Evolutionary conservation across 1,139 yeast species (phyloP), one percentile per base, ranked within the genome.

Genomic region (Suhomyces kunorum): DNA sequence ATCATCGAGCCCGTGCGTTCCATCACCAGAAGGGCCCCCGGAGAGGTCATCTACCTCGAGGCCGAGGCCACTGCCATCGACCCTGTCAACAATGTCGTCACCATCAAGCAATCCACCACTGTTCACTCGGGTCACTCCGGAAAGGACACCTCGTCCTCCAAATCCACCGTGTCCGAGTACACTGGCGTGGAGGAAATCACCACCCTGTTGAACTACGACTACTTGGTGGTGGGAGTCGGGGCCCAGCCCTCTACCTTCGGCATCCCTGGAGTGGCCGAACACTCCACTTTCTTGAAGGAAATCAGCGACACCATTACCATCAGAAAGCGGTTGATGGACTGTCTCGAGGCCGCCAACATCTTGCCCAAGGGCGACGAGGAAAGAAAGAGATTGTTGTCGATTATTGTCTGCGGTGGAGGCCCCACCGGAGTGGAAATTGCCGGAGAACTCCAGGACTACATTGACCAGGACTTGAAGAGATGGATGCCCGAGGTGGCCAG

Each of bases 391-490:
- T 74, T 88, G 54, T 75, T 88, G 54, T 83, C 83, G 48, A 81
- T 89, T 53, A 89, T 88, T 45, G 92, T 88, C 46, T 94, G 90
- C 50, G 96, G 96, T 54, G 96, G 96, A 62, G 96, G 96, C 48
- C 96, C 97, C 59, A 89, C 96, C 39, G 97, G 97, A 68, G 96
- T 89, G 47, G 97, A 89, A 65, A 86, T 87, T 57, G 96, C 96
- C 50, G 97, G 95, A 57, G 97, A 90, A 67, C 70, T 90, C 55
- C 95, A 87, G 66, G 98, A 90, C 66, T 90, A 87, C 66, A 84
- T 89, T 51, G 94, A 87, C 64, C 95, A 88, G 65, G 97, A 90
- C 64, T 74, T 90, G 70, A 72, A 71, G 55, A 85, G 82, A 66
- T 87, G 95, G 94, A 82, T 86, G 71, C 97, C 97, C 35, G 87